Percentiles rank a stretch among this genome's conserved stretches.
These are phyloP conservation scores for Phytophthora parvispora DNA, from an alignment of 352 stramenopile species.

Conservation along the genomic window DNA sequence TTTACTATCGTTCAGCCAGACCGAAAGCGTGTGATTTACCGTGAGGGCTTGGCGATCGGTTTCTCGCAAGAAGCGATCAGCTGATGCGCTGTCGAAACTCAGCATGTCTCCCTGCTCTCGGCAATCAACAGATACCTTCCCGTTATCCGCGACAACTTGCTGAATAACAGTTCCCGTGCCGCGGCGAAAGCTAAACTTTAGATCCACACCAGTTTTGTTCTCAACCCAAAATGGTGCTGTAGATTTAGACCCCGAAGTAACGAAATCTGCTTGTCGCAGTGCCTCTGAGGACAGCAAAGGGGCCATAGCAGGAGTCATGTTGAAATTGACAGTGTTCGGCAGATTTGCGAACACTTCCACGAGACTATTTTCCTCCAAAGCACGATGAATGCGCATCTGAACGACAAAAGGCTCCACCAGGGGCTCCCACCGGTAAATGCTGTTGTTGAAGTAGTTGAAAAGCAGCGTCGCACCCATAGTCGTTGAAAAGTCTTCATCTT, in stretches of 20 bases:
- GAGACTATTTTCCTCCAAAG: constrained; percentile 74
- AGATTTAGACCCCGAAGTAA: constrained; percentile 88
- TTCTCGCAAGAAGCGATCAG: constrained; percentile 81
- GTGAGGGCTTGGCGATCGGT: constrained; percentile 79
- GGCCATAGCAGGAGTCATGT: constrained; percentile 90
- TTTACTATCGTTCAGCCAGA: constrained; percentile 88
- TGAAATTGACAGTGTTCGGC: constrained; percentile 89
- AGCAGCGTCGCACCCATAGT: constrained; percentile 81
- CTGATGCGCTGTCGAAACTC: constrained; percentile 87
- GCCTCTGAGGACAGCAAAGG: constrained; percentile 84
- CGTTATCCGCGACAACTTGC: constrained; percentile 71
- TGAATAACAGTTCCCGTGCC: constrained; percentile 85
- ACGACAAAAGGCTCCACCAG: constrained; percentile 87
- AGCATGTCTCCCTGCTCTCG: constrained; percentile 88
- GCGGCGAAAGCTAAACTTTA: constrained; percentile 91
- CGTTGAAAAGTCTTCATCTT: constrained; percentile 88
- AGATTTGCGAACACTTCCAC: constrained; percentile 88
- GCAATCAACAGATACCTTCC: constrained; percentile 86
- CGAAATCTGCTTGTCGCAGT: constrained; percentile 86
- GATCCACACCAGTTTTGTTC: constrained; percentile 84
- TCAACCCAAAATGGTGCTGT: constrained; percentile 92
- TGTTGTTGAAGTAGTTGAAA: constrained; percentile 94
- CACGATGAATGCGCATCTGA: constrained; percentile 79
- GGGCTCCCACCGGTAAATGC: constrained; percentile 92
- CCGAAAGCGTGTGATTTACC: constrained; percentile 90